These are phyloP conservation scores for Hyphopichia khmerensis DNA, from an alignment of 1,139 yeast genomes.

Conservation along the genomic window DNA sequence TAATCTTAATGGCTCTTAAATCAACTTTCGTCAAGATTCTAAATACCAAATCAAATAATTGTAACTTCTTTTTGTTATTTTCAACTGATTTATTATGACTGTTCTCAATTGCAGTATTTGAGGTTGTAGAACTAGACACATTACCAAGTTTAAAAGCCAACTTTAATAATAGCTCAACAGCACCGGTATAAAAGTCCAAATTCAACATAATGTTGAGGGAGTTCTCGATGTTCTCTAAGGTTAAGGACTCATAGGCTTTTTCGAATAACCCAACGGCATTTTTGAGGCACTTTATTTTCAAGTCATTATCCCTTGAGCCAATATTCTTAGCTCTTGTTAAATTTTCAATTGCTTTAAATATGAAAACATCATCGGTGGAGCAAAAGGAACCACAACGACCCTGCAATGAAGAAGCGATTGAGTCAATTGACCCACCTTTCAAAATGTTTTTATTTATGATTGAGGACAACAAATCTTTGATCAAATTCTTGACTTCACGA, in stretches of 20 bases:
- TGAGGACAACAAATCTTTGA: constrained; percentile 84
- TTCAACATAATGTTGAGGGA: constrained; percentile 77
- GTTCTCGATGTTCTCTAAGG: constrained; percentile 77
- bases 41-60: constrained; percentile 73
- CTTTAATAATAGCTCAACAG: constrained; percentile 77
- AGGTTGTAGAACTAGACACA: constrained; percentile 10
- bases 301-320: constrained; percentile 67
- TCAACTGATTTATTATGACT: constrained; percentile 14
- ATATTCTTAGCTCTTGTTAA: constrained; percentile 81
- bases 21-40: constrained; percentile 72
- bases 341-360: constrained; percentile 92
- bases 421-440: constrained; percentile 91
- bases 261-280: constrained; percentile 78
- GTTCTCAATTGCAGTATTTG: constrained; percentile 7
- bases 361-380: constrained; percentile 88
- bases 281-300: constrained; percentile 65
- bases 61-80: constrained; percentile 39
- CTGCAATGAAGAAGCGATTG: constrained; percentile 83
- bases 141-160: constrained; percentile 69
- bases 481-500: constrained; percentile 59
- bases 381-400: constrained; percentile 95
- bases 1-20: constrained; percentile 55
- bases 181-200: constrained; percentile 78
- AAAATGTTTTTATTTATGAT: constrained; percentile 85
- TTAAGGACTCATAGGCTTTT: constrained; percentile 75